Percentiles rank a stretch among this genome's conserved stretches.
phyloP scores from a whole-genome alignment of 2,329 filamentous ascomycete species.

The Huntiella savannae region DNA sequence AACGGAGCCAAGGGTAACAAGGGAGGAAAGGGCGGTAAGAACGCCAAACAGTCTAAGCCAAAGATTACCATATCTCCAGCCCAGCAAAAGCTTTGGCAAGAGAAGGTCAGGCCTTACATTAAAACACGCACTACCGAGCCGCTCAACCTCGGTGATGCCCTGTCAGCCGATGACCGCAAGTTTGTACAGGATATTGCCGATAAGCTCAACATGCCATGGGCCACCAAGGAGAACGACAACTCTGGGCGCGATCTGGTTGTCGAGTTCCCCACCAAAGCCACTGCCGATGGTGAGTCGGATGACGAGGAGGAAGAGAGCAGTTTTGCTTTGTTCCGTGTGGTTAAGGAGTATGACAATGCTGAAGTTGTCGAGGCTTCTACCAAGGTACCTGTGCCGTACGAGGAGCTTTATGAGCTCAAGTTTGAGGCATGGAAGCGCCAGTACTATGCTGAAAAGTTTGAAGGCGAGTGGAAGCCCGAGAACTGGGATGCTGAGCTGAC shows the following conservation, averaged over 20 bases:
- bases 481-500: conserved; percentile 58
- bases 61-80: conserved; percentile 56
- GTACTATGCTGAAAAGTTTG: conserved; percentile 79
- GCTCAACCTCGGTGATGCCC: conserved; percentile 52
- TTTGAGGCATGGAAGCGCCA: conserved; percentile 87
- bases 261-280: conserved; percentile 26
- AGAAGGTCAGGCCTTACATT: conserved; percentile 65
- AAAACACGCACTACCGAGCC: conserved; percentile 43
- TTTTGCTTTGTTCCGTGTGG: conserved; percentile 64
- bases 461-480: conserved; percentile 56
- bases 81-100: conserved; percentile 67
- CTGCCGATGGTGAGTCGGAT: conserved; percentile 44
- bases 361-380: conserved; percentile 61
- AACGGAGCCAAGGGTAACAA: not conserved
- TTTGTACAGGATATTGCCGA: conserved; percentile 78
- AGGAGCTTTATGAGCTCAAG: conserved; percentile 75
- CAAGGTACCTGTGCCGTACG: conserved; percentile 57
- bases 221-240: conserved; percentile 36
- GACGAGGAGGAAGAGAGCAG: conserved; percentile 59
- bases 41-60: conserved; percentile 19
- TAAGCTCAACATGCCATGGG: conserved; percentile 36
- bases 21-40: not conserved
- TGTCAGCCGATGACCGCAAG: conserved; percentile 73
- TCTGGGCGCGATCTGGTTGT: conserved; percentile 34
- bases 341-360: conserved; percentile 82